These are phyloP conservation scores for Monosporascus sp. DNA, from an alignment of 2,329 filamentous ascomycete genomes.

Conservation along the genomic window DNA sequence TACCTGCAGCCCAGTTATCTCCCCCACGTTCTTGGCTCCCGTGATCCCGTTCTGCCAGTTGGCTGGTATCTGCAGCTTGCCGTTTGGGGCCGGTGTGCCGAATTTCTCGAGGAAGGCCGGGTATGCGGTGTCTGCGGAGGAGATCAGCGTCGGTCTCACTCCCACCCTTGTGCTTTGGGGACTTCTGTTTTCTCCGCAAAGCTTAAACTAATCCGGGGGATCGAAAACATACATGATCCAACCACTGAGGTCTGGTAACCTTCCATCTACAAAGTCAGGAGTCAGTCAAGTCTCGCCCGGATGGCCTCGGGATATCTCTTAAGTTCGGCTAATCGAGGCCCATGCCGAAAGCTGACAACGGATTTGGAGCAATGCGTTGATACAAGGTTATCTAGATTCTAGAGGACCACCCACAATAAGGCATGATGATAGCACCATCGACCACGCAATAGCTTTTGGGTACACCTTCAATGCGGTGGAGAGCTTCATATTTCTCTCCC, in stretches of 20 bases:
- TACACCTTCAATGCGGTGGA: conserved; percentile 37
- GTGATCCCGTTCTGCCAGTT: conserved; percentile 44
- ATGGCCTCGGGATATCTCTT: too few species aligned
- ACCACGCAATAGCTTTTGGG: conserved; percentile 38
- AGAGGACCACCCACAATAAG: conserved; percentile 28
- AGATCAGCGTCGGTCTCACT: too few species aligned
- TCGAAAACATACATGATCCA: conserved; percentile 21
- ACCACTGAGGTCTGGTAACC: conserved; percentile 25
- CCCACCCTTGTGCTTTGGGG: too few species aligned
- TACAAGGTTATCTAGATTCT: background rate
- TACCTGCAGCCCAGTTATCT: conserved; percentile 41
- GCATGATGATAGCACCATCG: conserved; percentile 35
- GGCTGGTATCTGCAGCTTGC: conserved; percentile 36
- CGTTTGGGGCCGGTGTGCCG: conserved; percentile 25
- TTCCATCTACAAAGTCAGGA: conserved; percentile 14
- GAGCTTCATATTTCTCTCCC: conserved; percentile 33
- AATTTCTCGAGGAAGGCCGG: conserved; percentile 29
- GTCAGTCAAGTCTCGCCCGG: too few species aligned
- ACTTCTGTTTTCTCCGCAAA: too few species aligned
- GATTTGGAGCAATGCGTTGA: background rate
- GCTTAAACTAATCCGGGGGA: too few species aligned
- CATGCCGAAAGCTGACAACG: too few species aligned
- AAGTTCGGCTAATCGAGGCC: too few species aligned
- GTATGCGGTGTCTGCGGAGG: conserved; percentile 32
- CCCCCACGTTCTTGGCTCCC: conserved; percentile 39